Conservation (phyloP, 1,284 basidiomycete genomes). For the Fomitiporia mediterranea region DNA sequence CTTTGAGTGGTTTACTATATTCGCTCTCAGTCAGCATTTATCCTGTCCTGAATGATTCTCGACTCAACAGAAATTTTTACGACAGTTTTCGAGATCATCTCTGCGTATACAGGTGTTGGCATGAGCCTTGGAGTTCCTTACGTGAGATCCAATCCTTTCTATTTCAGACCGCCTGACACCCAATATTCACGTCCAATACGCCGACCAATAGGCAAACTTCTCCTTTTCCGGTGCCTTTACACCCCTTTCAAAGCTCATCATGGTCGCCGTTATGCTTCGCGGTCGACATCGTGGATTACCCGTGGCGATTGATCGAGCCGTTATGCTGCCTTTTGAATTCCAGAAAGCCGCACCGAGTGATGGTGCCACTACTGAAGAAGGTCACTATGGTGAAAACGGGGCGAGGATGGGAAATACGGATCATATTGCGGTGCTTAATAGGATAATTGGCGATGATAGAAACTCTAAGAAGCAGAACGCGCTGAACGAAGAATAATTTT, state of each 20-base stretch:
- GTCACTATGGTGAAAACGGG: neutral
- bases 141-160: slow-evolving; percentile 36
- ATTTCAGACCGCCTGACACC: no score
- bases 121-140: slow-evolving; percentile 68
- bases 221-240: slow-evolving; percentile 79
- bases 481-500: no score
- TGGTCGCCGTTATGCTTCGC: slow-evolving; percentile 86
- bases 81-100: slow-evolving; percentile 82
- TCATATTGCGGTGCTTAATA: neutral
- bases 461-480: neutral
- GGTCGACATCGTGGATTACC: slow-evolving; percentile 89
- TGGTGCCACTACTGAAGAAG: neutral
- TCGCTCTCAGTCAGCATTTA: slow-evolving; percentile 53
- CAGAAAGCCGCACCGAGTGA: slow-evolving; percentile 18
- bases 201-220: slow-evolving; percentile 54
- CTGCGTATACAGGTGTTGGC: slow-evolving; percentile 92
- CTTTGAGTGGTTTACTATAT: slow-evolving; percentile 73
- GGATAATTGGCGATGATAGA: neutral
- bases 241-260: slow-evolving; percentile 82
- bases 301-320: slow-evolving; percentile 85
- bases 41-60: slow-evolving; percentile 23
- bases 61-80: slow-evolving; percentile 7
- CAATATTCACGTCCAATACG: neutral
- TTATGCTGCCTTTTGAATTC: slow-evolving; percentile 65
- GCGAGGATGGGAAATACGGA: neutral